phyloP scores from a whole-genome alignment of 2,329 filamentous ascomycete genomes.

The Cephalotrichum gorgonifer region DNA sequence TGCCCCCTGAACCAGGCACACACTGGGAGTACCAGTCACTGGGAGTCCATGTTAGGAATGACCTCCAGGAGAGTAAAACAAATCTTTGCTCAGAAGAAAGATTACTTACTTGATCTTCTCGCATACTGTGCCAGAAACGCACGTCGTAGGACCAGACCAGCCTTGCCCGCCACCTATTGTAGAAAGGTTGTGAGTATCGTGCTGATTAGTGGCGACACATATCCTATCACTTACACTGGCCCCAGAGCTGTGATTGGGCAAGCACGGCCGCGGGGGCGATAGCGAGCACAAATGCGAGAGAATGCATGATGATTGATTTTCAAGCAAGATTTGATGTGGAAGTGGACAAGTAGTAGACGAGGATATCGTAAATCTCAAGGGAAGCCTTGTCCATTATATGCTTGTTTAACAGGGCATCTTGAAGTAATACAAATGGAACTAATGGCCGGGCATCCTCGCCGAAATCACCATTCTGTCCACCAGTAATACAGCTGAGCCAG shows the following conservation, averaged over 20 bases:
- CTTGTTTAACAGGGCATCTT: neutral
- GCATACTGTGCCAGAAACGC: constrained; percentile 9
- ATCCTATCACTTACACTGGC: constrained; percentile 10
- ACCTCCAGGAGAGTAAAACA: neutral
- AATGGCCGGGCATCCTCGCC: neutral
- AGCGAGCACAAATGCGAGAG: constrained; percentile 7
- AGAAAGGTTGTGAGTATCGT: neutral
- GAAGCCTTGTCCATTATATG: neutral
- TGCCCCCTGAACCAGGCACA: constrained; percentile 4
- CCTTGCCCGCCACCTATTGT: constrained; percentile 8
- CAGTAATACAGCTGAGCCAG: neutral
- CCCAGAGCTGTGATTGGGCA: constrained; percentile 10
- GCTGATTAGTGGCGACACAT: neutral
- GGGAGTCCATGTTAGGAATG: neutral
- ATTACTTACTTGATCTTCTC: constrained; percentile 7
- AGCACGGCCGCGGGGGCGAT: constrained; percentile 8
- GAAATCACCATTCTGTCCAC: neutral
- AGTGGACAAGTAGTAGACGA: neutral
- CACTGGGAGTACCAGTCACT: constrained; percentile 12
- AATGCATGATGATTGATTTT: constrained; percentile 8
- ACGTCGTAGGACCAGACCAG: constrained; percentile 9
- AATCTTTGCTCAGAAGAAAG: neutral
- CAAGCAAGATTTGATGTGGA: neutral
- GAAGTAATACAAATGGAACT: neutral
- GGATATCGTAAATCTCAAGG: neutral